phyloP scores from a whole-genome alignment of 371 early-diverging fungal species.

The Furculomyces boomerangus region DNA sequence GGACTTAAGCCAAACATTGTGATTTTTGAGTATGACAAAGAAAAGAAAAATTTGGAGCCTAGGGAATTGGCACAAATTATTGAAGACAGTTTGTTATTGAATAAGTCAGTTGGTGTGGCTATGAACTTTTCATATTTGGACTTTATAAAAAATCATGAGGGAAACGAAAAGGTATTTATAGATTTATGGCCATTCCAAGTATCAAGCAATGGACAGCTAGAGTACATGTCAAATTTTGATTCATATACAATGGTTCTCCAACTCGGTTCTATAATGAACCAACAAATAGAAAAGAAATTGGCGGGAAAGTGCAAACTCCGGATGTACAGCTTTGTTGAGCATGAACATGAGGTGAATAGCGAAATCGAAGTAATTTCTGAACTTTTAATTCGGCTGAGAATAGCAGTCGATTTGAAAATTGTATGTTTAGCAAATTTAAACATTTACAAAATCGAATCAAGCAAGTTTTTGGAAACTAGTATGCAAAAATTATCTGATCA shows the following conservation, averaged over 20 bases:
- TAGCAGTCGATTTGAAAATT: conserved; percentile 32
- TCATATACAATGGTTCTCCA: conserved; percentile 51
- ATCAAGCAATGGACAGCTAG: conserved; percentile 3
- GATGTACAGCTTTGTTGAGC: conserved; percentile 40
- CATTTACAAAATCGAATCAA: too few relatives aligned
- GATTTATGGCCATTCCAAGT: conserved; percentile 46
- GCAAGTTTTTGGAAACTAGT: too few relatives aligned
- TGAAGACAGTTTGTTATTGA: conserved; percentile 34
- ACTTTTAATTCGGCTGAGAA: conserved; percentile 31
- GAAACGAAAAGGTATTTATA: conserved; percentile 18
- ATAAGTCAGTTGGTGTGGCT: conserved; percentile 42
- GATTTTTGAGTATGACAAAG: conserved; percentile 23
- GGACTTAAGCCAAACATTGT: conserved; percentile 48
- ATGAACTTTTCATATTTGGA: conserved; percentile 27
- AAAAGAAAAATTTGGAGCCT: conserved; percentile 29
- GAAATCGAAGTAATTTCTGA: conserved; percentile 26
- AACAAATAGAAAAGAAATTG: conserved; percentile 37
- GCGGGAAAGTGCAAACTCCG: conserved; percentile 27
- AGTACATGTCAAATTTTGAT: conserved; percentile 35
- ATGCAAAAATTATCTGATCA: too few relatives aligned
- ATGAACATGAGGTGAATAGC: conserved; percentile 26
- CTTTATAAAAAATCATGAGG: not conserved
- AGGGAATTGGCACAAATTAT: conserved; percentile 41
- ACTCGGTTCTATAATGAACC: conserved; percentile 42
- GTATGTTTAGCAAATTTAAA: conserved; percentile 18